Evolutionary conservation across 1,139 yeast genomes (phyloP).

Genomic region (Meyerozyma athensensis): DNA sequence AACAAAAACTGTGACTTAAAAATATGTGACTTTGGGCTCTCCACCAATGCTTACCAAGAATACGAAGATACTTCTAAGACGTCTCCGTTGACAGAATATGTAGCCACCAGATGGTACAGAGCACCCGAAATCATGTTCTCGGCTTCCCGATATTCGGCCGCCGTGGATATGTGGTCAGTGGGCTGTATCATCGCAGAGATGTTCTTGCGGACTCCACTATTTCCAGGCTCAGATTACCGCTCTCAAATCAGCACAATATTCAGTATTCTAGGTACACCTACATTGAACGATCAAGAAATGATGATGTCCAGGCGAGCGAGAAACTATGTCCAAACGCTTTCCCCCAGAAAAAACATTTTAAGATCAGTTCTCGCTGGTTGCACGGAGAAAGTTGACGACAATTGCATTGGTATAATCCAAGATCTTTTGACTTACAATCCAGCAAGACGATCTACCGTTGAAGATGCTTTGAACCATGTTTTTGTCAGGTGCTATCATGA

Average conservation of each 20-base stretch:
- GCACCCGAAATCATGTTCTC: slow-evolving; percentile 78
- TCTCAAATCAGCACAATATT: slow-evolving; percentile 61
- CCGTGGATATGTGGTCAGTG: slow-evolving; percentile 75
- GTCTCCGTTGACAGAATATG: slow-evolving; percentile 62
- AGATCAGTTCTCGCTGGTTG: slow-evolving; percentile 10
- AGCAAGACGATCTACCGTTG: slow-evolving; percentile 56
- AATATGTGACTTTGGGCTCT: slow-evolving; percentile 55
- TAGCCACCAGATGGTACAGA: slow-evolving; percentile 77
- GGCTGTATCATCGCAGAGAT: slow-evolving; percentile 74
- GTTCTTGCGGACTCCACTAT: slow-evolving; percentile 56
- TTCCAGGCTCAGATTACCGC: slow-evolving; percentile 76
- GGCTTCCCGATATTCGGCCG: slow-evolving; percentile 62
- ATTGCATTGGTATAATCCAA: slow-evolving; percentile 58
- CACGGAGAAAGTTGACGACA: slow-evolving; percentile 32
- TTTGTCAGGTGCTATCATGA: slow-evolving; percentile 64
- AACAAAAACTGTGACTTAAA: slow-evolving; percentile 36
- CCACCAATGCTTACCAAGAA: slow-evolving; percentile 31
- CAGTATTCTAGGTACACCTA: slow-evolving; percentile 62
- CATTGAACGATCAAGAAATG: slow-evolving; percentile 48
- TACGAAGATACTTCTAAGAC: slow-evolving; percentile 29
- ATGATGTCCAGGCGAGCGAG: slow-evolving; percentile 60
- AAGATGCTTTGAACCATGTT: slow-evolving; percentile 63
- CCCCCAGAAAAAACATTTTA: slow-evolving; percentile 18
- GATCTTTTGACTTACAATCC: slow-evolving; percentile 63
- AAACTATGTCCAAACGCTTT: slow-evolving; percentile 56